phyloP scores from a whole-genome alignment of 2,329 filamentous ascomycete species.

The Arthrocladium fulminans region DNA sequence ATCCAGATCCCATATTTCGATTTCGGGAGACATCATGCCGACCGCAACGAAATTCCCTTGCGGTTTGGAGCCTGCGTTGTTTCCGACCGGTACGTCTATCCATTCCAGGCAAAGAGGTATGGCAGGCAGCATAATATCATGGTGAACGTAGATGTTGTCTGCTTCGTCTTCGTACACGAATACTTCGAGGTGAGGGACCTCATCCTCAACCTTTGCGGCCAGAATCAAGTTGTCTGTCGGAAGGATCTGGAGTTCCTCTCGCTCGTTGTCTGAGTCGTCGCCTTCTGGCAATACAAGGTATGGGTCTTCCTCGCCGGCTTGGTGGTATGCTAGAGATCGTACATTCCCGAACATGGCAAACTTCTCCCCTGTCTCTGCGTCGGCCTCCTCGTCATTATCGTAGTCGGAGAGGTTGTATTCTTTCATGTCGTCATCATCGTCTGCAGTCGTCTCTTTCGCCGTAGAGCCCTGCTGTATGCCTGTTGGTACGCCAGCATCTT shows the following conservation, averaged over 20 bases:
- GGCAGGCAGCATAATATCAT: conserved; percentile 97
- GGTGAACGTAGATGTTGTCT: conserved; percentile 97
- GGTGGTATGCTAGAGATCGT: conserved; percentile 86
- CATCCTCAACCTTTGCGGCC: conserved; percentile 90
- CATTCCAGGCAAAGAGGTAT: conserved; percentile 94
- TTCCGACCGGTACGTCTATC: conserved; percentile 84
- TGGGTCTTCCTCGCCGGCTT: conserved; percentile 87
- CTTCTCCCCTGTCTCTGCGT: conserved; percentile 56
- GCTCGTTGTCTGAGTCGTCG: conserved; percentile 65
- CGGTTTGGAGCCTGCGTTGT: conserved; percentile 54
- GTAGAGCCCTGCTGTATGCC: conserved; percentile 31
- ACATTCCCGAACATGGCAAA: conserved; percentile 94
- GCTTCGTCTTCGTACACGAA: conserved; percentile 94
- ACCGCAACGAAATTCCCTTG: conserved; percentile 88
- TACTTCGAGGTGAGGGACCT: conserved; percentile 90
- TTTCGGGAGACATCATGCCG: conserved; percentile 95
- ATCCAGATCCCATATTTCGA: conserved; percentile 96
- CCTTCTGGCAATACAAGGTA: conserved; percentile 81
- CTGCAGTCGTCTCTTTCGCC: conserved; percentile 26
- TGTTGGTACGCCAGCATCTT: conserved; percentile 18
- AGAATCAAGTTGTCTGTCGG: conserved; percentile 88
- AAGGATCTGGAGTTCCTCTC: conserved; percentile 87
- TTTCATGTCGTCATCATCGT: conserved; percentile 78
- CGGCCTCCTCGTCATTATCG: conserved; percentile 65
- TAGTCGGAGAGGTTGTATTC: conserved; percentile 97